Percentiles rank a stretch among this genome's conserved stretches.
Conservation (phyloP, 805 yeast genomes). For the Ogataea siamensis region DNA sequence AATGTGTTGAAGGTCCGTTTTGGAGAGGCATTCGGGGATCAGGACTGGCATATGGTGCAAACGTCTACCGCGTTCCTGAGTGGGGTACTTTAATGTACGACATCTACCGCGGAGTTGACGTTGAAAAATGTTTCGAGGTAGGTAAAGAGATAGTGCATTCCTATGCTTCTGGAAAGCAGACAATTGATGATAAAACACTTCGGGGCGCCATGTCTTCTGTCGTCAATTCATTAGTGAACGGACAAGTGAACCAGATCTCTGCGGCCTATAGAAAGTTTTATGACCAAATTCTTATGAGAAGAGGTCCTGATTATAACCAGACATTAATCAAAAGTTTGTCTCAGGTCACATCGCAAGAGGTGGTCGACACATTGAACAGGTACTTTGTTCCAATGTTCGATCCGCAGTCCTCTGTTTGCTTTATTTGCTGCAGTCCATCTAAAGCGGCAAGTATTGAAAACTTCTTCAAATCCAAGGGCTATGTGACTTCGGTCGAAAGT, state of each 20-base stretch:
- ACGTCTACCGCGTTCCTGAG: conserved; percentile 56
- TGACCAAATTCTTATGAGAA: conserved; percentile 62
- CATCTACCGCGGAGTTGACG: conserved; percentile 83
- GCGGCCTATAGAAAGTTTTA: conserved; percentile 67
- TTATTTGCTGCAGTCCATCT: conserved; percentile 71
- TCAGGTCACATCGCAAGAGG: conserved; percentile 51
- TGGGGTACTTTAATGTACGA: conserved; percentile 63
- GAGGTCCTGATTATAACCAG: conserved; percentile 66
- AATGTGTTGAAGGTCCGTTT: conserved; percentile 92
- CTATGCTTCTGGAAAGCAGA: conserved; percentile 50
- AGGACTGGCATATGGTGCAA: conserved; percentile 91
- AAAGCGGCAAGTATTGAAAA: conserved; percentile 46
- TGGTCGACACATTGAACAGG: conserved; percentile 46
- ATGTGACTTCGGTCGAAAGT: conserved; percentile 56
- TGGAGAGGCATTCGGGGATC: conserved; percentile 96
- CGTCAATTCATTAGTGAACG: conserved; percentile 67
- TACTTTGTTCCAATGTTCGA: conserved; percentile 70
- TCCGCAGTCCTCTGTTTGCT: conserved; percentile 52
- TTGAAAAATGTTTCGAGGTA: conserved; percentile 54
- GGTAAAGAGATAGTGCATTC: conserved; percentile 65
- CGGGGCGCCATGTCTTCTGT: conserved; percentile 76
- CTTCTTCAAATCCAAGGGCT: conserved; percentile 53
- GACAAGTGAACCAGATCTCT: conserved; percentile 59
- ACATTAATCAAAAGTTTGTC: conserved; percentile 53
- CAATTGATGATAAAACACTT: conserved; percentile 57